A percentile compares a stretch with the other conserved stretches of the same genome.
Evolutionary conservation across 371 early-diverging fungal genomes (phyloP).

Genomic region (Zychaea mexicana): DNA sequence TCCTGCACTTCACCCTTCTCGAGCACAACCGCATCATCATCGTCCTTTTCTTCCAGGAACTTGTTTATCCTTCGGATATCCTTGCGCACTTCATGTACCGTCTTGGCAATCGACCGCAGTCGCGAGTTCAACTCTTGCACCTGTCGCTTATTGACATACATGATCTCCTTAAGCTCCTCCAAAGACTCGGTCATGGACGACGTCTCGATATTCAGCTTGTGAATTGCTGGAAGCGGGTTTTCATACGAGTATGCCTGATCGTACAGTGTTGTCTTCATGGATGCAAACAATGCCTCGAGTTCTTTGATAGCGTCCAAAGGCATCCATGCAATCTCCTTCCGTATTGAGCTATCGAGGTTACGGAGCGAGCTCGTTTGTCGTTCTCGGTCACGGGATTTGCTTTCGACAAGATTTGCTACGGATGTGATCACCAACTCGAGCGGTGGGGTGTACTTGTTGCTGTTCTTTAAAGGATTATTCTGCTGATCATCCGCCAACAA

Average conservation of each 20-base stretch:
- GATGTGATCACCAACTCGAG: slow-evolving; percentile 50
- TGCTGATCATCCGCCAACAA: slow-evolving; percentile 35
- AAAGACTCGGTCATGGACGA: slow-evolving; percentile 45
- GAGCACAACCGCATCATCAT: slow-evolving; percentile 51
- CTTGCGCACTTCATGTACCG: slow-evolving; percentile 54
- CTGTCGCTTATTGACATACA: slow-evolving; percentile 54
- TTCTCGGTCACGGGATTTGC: slow-evolving; percentile 49
- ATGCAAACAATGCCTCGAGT: slow-evolving; percentile 32
- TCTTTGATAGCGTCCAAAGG: slow-evolving; percentile 36
- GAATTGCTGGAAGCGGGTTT: slow-evolving; percentile 43
- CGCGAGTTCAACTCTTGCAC: slow-evolving; percentile 48
- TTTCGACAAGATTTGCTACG: slow-evolving; percentile 43
- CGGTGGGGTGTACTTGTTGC: slow-evolving; percentile 43
- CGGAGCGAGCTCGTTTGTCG: slow-evolving; percentile 44
- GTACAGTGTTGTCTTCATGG: slow-evolving; percentile 37
- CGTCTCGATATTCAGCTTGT: slow-evolving; percentile 43
- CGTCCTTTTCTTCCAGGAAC: slow-evolving; percentile 50
- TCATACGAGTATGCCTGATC: slow-evolving; percentile 40
- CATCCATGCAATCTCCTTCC: slow-evolving; percentile 47
- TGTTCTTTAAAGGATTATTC: no score
- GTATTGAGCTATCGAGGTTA: slow-evolving; percentile 34
- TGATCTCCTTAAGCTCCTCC: slow-evolving; percentile 54
- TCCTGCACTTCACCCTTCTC: slow-evolving; percentile 54
- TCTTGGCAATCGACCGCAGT: slow-evolving; percentile 52
- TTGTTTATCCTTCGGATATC: slow-evolving; percentile 53